A percentile compares a stretch with the other conserved stretches of the same genome.
Evolutionary conservation across 495 filamentous ascomycete species (phyloP).

Genomic region (Aspergillus carlsbadensis): DNA sequence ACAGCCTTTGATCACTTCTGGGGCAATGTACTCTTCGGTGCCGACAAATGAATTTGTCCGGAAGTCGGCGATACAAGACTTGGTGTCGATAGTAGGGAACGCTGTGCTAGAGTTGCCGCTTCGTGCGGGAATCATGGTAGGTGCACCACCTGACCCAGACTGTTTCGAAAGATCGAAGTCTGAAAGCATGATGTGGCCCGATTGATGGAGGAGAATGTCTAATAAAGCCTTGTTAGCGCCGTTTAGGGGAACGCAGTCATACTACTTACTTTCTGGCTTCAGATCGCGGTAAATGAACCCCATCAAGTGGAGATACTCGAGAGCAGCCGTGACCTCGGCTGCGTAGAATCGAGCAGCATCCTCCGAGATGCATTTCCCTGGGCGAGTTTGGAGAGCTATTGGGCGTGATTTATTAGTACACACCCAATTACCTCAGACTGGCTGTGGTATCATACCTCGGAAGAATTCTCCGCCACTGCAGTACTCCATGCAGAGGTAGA

Average conservation of each 20-base stretch:
- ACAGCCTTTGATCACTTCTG: conserved; percentile 97
- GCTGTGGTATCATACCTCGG: conserved; percentile 51
- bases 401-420: neutral
- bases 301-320: conserved; percentile 98
- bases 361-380: conserved; percentile 94
- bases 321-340: conserved; percentile 93
- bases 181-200: conserved; percentile 98
- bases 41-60: conserved; percentile 98
- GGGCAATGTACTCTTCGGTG: conserved; percentile 97
- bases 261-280: conserved; percentile 90
- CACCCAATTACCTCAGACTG: neutral
- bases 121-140: conserved; percentile 93
- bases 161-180: conserved; percentile 99
- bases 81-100: conserved; percentile 93
- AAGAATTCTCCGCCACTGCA: conserved; percentile 99
- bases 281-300: conserved; percentile 98
- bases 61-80: conserved; percentile 98
- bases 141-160: conserved; percentile 91
- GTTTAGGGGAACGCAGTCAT: neutral
- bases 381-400: conserved; percentile 86
- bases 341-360: conserved; percentile 98
- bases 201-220: conserved; percentile 98
- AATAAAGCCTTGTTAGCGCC: conserved; percentile 10
- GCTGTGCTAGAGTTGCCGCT: conserved; percentile 77
- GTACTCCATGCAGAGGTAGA: conserved; percentile 99